Evolutionary conservation across 768 basidiomycete genomes (phyloP).

Genomic region (Dacryopinax primogenitus): DNA sequence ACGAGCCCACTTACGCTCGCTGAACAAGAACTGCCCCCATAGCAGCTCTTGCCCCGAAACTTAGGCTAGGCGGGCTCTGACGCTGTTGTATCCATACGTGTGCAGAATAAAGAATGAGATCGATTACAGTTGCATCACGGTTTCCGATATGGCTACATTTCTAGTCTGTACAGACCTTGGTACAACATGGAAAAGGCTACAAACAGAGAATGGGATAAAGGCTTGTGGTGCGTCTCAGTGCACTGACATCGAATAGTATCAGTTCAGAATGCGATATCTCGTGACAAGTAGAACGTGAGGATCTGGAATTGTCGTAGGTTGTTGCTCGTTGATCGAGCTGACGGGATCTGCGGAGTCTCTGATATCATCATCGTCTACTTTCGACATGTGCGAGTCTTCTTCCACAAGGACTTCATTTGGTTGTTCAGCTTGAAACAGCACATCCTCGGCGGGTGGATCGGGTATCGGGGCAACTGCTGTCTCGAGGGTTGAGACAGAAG

Average conservation of each 20-base stretch:
- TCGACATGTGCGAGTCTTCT: too few relatives aligned
- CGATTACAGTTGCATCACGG: background rate
- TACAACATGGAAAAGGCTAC: background rate
- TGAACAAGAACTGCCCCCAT: background rate
- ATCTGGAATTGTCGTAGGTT: background rate
- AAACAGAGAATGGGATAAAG: background rate
- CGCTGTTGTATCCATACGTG: background rate
- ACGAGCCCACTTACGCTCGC: background rate
- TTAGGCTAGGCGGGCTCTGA: background rate
- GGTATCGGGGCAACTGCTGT: background rate
- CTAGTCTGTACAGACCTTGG: background rate
- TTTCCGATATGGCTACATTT: background rate
- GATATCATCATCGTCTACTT: too few relatives aligned
- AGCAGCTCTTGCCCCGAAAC: background rate
- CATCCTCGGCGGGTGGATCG: too few relatives aligned
- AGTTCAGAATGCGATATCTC: background rate
- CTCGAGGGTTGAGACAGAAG: background rate
- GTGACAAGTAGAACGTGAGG: background rate
- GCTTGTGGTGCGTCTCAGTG: background rate
- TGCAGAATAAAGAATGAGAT: background rate
- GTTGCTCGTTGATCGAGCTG: background rate
- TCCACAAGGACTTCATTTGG: too few relatives aligned
- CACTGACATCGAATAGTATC: background rate
- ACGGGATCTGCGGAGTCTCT: too few relatives aligned
- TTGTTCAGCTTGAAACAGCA: too few relatives aligned